Conservation (phyloP, 176 grass and related monocot species). For the Bonia amplexicaulis region DNA sequence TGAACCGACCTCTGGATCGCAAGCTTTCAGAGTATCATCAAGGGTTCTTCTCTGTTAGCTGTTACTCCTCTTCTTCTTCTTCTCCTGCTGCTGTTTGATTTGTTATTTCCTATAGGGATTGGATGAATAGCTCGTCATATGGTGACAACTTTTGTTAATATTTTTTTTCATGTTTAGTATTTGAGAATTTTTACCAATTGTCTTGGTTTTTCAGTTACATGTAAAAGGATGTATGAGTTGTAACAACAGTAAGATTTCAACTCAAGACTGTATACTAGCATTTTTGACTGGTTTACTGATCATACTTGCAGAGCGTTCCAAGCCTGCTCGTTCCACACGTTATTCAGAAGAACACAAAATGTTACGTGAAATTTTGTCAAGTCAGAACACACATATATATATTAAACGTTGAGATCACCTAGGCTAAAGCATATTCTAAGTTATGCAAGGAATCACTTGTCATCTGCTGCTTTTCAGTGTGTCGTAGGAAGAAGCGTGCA, state of each 20-base stretch:
- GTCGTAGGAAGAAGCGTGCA: not conserved
- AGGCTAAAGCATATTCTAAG: not conserved
- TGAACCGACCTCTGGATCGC: not conserved
- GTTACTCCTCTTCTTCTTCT: not conserved
- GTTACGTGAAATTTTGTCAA: not conserved
- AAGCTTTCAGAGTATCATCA: not conserved
- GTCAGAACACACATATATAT: conserved; percentile 4
- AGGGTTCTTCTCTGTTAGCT: not conserved
- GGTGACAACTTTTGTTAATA: not conserved
- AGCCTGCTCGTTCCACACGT: not conserved
- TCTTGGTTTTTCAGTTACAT: not conserved
- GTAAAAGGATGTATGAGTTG: not conserved
- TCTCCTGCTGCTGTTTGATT: conserved; percentile 1
- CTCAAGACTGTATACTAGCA: not conserved
- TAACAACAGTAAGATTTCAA: not conserved
- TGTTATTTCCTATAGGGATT: conserved; percentile 20
- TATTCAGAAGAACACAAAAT: not conserved
- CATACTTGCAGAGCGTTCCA: not conserved
- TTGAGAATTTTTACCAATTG: not conserved
- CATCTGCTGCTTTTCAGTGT: conserved; percentile 10
- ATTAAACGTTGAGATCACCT: not conserved
- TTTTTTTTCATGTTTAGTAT: not conserved
- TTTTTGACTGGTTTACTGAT: not conserved
- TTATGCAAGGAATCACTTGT: conserved; percentile 7
- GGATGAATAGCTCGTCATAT: not conserved